Conservation (phyloP, 169 alveolate species). For the Plasmodium sp. region DNA sequence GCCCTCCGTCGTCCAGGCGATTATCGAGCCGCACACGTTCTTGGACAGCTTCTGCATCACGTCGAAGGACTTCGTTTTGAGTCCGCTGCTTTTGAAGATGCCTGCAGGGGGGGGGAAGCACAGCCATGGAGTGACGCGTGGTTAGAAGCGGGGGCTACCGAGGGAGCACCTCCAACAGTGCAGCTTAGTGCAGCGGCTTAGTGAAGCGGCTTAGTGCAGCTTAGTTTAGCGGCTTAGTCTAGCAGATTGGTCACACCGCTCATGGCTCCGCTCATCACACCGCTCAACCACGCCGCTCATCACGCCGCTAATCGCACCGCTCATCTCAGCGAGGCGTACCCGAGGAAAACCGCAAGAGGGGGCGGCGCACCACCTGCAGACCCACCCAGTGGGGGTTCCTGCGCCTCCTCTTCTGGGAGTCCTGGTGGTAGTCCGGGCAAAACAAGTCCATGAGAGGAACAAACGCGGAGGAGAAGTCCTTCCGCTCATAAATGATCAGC, state of each 20-base stretch:
- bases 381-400: slow-evolving; percentile 62
- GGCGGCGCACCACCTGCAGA: slow-evolving; percentile 25
- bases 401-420: neutral
- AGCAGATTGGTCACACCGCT: no score
- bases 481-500: slow-evolving; percentile 55
- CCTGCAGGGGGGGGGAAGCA: neutral
- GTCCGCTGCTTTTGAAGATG: neutral
- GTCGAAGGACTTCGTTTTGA: slow-evolving; percentile 29
- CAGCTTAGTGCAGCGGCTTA: no score
- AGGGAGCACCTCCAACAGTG: neutral
- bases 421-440: slow-evolving; percentile 52
- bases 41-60: slow-evolving; percentile 52
- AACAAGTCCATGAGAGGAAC: slow-evolving; percentile 68
- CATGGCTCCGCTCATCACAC: no score
- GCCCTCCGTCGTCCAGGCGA: slow-evolving; percentile 75
- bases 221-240: no score
- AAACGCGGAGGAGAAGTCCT: slow-evolving; percentile 6
- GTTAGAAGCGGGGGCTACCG: no score
- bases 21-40: slow-evolving; percentile 32
- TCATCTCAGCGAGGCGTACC: neutral
- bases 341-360: slow-evolving; percentile 45
- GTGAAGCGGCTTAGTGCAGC: no score
- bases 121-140: no score
- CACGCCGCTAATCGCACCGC: no score
- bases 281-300: neutral